phyloP scores from a whole-genome alignment of 805 yeast genomes.

The Pichia thaimueangensis region DNA sequence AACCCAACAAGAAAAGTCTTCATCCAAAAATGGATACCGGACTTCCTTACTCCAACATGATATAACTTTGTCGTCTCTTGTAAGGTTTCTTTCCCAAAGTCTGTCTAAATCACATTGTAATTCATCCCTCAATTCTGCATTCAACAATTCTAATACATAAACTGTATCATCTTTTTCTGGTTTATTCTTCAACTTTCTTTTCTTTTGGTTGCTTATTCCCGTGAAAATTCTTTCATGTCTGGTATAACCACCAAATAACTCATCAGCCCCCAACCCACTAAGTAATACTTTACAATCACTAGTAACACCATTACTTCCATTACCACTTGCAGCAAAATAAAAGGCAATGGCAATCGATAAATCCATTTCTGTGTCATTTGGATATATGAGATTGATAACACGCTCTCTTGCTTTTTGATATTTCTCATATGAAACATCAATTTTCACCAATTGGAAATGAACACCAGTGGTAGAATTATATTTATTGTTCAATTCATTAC shows the following conservation, averaged over 20 bases:
- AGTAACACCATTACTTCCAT: slow-evolving; percentile 26
- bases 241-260: slow-evolving; percentile 91
- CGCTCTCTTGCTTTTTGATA: slow-evolving; percentile 44
- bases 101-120: slow-evolving; percentile 64
- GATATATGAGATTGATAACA: slow-evolving; percentile 68
- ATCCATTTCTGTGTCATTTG: slow-evolving; percentile 91
- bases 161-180: slow-evolving; percentile 16
- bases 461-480: slow-evolving; percentile 32
- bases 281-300: slow-evolving; percentile 65
- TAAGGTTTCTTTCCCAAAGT: slow-evolving; percentile 73
- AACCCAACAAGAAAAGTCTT: slow-evolving; percentile 46
- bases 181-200: slow-evolving; percentile 17
- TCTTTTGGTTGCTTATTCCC: slow-evolving; percentile 21
- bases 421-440: slow-evolving; percentile 66
- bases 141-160: slow-evolving; percentile 19
- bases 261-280: slow-evolving; percentile 97
- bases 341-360: slow-evolving; percentile 92
- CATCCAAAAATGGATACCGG: slow-evolving; percentile 80
- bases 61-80: slow-evolving; percentile 88
- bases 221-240: slow-evolving; percentile 59
- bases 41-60: slow-evolving; percentile 84
- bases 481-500: slow-evolving; percentile 40
- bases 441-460: slow-evolving; percentile 51
- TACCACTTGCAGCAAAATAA: slow-evolving; percentile 75
- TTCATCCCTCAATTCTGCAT: slow-evolving; percentile 46